Base-by-base conservation (phyloP, 805 yeast genomes). In the Barnettozyma siamensis region DNA sequence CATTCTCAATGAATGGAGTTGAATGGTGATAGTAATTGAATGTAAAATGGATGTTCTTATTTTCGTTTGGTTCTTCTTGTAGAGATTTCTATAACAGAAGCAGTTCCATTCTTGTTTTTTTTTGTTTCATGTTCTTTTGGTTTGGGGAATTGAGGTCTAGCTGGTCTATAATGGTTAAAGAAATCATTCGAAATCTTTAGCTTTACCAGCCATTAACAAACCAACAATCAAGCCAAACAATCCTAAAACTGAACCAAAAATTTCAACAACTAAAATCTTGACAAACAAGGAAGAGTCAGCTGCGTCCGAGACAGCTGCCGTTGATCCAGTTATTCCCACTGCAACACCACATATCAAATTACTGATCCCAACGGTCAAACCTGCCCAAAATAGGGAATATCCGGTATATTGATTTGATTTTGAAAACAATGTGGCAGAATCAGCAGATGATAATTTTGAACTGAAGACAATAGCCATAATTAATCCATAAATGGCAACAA, bases 271-370 rank as follows among this genome's bases (percentile, higher is more conserved):
- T 58, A 93, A 77, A 45, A 93, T 93, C 68, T 93, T 93, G 48
- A 93, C 99, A 57, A 93, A 93, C 50, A 93, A 71, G 4, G 96
- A 76, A 19, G 96, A 80, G 68, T 93, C 97, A 10, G 99, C 97
- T 24, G 99, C 99, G 66, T 93, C 99, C 33, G 95, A 79, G 47
- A 93, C 78, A 31, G 99, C 99, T 28, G 98, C 99, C n/a, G 97
- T 93, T 20, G 98, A 82, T 37, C 99, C 99, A 13, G 99, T 93
- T 47, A 93, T 75, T 48, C 99, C 99, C 37, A 93, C 99, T 4
- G 96, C 91, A 42, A 93, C 72, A 69, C 99, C 99, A 74, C 99
- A 93, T 45, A 93, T 83, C 62, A 93, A 75, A 65, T 93, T 93
- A 56, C 94, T 80, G 26, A 86, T 62, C 31, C 99, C 99, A 37